These are phyloP conservation scores for Podaxis pistillaris DNA, from an alignment of 768 basidiomycete genomes.

Conservation along the genomic window DNA sequence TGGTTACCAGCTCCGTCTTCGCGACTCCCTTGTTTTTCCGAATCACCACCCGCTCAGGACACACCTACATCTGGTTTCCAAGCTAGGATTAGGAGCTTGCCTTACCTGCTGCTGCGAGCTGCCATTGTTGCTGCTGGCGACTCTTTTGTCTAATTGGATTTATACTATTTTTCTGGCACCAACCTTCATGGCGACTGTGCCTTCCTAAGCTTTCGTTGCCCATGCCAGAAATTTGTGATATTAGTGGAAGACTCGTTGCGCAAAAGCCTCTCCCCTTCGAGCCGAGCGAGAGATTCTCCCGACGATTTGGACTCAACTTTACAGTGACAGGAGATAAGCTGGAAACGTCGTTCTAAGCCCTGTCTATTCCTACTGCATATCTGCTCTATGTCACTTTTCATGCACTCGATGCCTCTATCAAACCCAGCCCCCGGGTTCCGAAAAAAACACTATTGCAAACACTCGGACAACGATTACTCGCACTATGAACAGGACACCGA, in stretches of 20 bases:
- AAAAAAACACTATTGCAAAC: conserved; percentile 1
- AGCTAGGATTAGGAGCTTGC: not conserved
- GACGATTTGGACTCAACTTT: conserved; percentile 39
- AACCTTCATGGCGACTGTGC: conserved; percentile 48
- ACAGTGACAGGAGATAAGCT: conserved; percentile 21
- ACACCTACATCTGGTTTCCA: not conserved
- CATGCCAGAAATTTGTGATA: conserved; percentile 56
- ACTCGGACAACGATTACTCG: not conserved
- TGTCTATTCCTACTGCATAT: not conserved
- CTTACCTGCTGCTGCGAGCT: conserved; percentile 23
- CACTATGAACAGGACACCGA: conserved; percentile 32
- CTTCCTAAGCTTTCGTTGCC: conserved; percentile 75
- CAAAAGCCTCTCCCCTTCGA: conserved; percentile 76
- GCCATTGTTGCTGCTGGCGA: conserved; percentile 53
- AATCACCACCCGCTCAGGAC: not conserved
- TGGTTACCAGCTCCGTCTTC: not conserved
- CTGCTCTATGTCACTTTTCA: not conserved
- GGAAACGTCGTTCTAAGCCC: not conserved
- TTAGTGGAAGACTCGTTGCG: conserved; percentile 37
- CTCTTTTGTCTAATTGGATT: conserved; percentile 47
- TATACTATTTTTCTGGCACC: conserved; percentile 45
- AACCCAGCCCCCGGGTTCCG: not conserved
- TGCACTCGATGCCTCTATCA: not conserved
- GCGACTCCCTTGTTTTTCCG: not conserved
- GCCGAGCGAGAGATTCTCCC: conserved; percentile 62